Percentiles rank a stretch among this genome's conserved stretches.
Conservation (phyloP, 2,329 filamentous ascomycete genomes). For the Falciphora oryzae region DNA sequence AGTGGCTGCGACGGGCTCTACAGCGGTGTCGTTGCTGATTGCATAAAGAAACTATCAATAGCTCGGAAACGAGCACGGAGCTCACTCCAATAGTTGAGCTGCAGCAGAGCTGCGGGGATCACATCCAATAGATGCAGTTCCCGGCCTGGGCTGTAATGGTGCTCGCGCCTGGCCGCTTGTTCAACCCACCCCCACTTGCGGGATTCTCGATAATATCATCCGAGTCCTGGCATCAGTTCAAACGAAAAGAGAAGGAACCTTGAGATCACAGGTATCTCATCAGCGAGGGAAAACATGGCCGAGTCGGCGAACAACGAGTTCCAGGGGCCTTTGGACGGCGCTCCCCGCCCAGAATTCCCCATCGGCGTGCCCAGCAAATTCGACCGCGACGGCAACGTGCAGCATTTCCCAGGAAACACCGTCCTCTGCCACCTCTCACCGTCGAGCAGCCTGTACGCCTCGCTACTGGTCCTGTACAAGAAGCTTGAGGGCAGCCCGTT, state of each 20-base stretch:
- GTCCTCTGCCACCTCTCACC: constrained; percentile 20
- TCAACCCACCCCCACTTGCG: background rate
- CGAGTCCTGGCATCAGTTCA: too few species aligned
- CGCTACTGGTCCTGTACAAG: constrained; percentile 17
- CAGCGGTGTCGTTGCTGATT: background rate
- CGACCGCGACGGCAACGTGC: constrained; percentile 18
- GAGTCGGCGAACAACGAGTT: background rate
- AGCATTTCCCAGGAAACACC: constrained; percentile 22
- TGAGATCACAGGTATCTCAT: too few species aligned
- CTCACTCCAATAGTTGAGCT: background rate
- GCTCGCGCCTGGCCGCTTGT: background rate
- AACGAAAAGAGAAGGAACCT: too few species aligned
- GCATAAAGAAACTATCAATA: background rate
- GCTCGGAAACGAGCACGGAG: background rate
- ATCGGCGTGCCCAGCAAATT: constrained; percentile 17
- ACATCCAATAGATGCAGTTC: background rate
- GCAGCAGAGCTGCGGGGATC: background rate
- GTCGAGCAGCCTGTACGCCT: constrained; percentile 14
- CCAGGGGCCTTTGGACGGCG: background rate
- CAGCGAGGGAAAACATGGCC: background rate
- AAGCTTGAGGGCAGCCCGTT: constrained; percentile 16
- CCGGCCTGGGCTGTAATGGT: background rate
- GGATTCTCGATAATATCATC: too few species aligned
- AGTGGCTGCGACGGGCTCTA: too few species aligned
- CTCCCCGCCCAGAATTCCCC: constrained; percentile 5